Percentiles rank a stretch among this genome's conserved stretches.
phyloP scores from a whole-genome alignment of 768 basidiomycete species.

The Panaeolus cyanescens region DNA sequence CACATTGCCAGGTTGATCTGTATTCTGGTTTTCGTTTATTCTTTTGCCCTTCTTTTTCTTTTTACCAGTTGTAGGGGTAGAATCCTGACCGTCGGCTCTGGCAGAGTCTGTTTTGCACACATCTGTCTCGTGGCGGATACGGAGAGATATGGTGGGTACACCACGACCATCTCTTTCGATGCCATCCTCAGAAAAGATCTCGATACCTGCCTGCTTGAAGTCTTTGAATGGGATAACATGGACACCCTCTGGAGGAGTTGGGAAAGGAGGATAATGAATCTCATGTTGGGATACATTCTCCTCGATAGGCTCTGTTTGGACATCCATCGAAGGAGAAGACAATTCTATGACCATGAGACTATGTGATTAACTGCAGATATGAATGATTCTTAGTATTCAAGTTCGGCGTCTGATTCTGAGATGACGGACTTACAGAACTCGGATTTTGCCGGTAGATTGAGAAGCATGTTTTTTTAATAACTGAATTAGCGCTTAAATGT shows the following conservation, averaged over 20 bases:
- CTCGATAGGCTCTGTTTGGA: too few species aligned
- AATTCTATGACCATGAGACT: too few species aligned
- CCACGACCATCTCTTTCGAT: slow-evolving; percentile 66
- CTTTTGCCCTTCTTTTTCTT: slow-evolving; percentile 12
- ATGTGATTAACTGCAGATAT: too few species aligned
- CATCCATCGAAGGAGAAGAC: too few species aligned
- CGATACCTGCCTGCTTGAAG: slow-evolving; percentile 62
- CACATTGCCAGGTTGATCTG: not conserved
- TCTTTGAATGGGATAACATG: slow-evolving; percentile 55
- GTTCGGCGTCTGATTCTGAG: too few species aligned
- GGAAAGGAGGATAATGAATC: slow-evolving; percentile 30
- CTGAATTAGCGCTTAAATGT: too few species aligned
- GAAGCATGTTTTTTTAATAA: too few species aligned
- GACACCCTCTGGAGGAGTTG: slow-evolving; percentile 35
- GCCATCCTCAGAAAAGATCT: slow-evolving; percentile 45
- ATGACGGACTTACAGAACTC: too few species aligned
- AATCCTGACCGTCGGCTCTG: slow-evolving; percentile 11
- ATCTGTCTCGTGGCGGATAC: slow-evolving; percentile 55
- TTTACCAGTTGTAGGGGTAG: not conserved
- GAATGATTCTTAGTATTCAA: too few species aligned
- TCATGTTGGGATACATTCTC: too few species aligned
- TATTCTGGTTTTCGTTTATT: not conserved
- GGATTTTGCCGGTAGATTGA: too few species aligned
- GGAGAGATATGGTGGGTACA: slow-evolving; percentile 64
- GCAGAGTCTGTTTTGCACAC: slow-evolving; percentile 50